Base-by-base conservation (phyloP, 2,329 filamentous ascomycete genomes). In the Neopestalotiopsis clavispora region DNA sequence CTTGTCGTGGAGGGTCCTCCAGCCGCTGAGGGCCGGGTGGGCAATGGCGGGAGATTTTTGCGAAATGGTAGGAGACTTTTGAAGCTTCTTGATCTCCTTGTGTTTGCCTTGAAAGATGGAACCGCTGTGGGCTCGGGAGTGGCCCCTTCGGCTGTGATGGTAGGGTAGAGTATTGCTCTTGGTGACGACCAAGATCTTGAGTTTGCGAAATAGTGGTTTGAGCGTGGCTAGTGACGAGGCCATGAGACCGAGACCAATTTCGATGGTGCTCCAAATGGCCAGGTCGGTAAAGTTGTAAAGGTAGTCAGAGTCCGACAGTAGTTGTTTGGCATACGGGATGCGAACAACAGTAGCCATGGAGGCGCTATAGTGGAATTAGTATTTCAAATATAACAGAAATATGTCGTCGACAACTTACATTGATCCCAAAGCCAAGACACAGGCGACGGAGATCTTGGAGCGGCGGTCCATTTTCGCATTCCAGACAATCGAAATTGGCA, bases 271-370 rank as follows among this genome's bases (percentile, higher is more conserved):
- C 69, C 67, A 70, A 4, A 70, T 70, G 20, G 67, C 69, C 1
- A 70, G 38, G 42, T 70, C 69, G n/a, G 64, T 66, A 40, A 63
- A 66, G 63, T 68, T 68, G 64, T 70, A 58, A 1, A 70, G 66
- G 45, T 68, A 70, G 64, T 70, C 69, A 9, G 66, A 40, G 59
- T 62, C 58, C 10, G 66, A 67, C 7, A 68, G 57, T 4, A 70
- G 62, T 49, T 68, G 66, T 30, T 66, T 66, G 23, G 66, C 62
- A 45, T 70, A 70, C 3, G 69, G 69, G 38, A 70, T 68, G 4
- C 69, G 66, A 1, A 52, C 67, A 45, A 70, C 57, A 20, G 66
- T 70, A 7, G 69, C 69, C 28, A 68, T 63, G 4, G 69, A 70
- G 9, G 69, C 69, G 40, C 69, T 70, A 20, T 7, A 1, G 28